Conservation (phyloP, 2,329 filamentous ascomycete genomes). For the Penicillium sclerotiorum region DNA sequence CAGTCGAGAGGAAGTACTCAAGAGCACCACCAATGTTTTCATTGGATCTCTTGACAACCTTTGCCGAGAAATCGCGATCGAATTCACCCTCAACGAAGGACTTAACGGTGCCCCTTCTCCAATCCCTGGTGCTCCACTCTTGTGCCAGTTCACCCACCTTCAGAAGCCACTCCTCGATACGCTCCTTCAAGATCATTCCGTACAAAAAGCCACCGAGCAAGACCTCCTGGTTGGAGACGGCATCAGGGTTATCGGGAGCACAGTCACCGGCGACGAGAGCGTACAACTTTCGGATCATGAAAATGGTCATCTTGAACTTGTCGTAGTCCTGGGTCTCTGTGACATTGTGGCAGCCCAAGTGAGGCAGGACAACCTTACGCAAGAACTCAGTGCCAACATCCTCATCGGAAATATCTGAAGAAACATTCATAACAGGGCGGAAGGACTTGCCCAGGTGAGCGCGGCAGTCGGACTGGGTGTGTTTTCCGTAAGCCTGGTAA, state of each 20-base stretch:
- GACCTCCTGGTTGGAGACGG: constrained; percentile 94
- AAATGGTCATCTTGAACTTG: constrained; percentile 91
- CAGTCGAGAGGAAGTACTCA: constrained; percentile 95
- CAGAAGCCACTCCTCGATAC: constrained; percentile 85
- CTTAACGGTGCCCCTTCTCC: constrained; percentile 54
- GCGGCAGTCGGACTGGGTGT: constrained; percentile 78
- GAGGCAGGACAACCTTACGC: constrained; percentile 84
- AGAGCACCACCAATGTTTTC: constrained; percentile 85
- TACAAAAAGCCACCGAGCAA: constrained; percentile 91
- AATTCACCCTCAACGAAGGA: constrained; percentile 77
- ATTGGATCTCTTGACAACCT: constrained; percentile 78
- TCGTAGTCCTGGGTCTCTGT: constrained; percentile 82
- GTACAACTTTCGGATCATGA: constrained; percentile 97
- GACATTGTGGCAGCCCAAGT: constrained; percentile 83
- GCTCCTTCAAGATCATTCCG: constrained; percentile 93
- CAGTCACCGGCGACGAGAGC: constrained; percentile 90
- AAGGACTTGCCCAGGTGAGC: constrained; percentile 91
- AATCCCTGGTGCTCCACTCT: constrained; percentile 59
- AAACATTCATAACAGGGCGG: constrained; percentile 79
- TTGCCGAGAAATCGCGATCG: constrained; percentile 73
- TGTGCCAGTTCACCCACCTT: constrained; percentile 60
- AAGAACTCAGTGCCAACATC: constrained; percentile 91
- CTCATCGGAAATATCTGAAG: constrained; percentile 81
- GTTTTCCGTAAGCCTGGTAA: constrained; percentile 87
- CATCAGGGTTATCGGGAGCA: constrained; percentile 91